Evolutionary conservation across 2,329 filamentous ascomycete genomes (phyloP).

Genomic region (Ploettnerulaceae sp.): DNA sequence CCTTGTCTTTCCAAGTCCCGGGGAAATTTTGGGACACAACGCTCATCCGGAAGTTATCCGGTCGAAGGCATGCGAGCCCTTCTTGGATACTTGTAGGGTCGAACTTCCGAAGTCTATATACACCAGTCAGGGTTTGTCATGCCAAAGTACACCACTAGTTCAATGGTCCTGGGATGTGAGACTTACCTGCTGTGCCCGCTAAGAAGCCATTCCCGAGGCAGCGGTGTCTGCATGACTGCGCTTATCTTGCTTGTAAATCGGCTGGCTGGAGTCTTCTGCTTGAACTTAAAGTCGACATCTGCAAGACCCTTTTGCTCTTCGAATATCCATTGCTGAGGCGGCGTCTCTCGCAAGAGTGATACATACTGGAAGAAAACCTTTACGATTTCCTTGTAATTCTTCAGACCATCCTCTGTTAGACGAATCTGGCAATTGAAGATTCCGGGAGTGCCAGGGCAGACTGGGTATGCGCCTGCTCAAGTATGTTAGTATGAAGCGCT

Average conservation of each 20-base stretch:
- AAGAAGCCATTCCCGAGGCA: slow-evolving; percentile 81
- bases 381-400: slow-evolving; percentile 58
- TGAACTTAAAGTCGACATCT: slow-evolving; percentile 93
- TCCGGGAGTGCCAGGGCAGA: slow-evolving; percentile 60
- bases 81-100: slow-evolving; percentile 71
- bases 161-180: background rate
- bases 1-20: slow-evolving; percentile 78
- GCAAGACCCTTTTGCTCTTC: slow-evolving; percentile 86
- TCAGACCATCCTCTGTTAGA: slow-evolving; percentile 57
- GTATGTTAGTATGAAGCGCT: slow-evolving; percentile 3
- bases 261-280: slow-evolving; percentile 85
- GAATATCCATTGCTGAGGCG: slow-evolving; percentile 89
- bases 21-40: slow-evolving; percentile 80
- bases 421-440: slow-evolving; percentile 62
- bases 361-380: slow-evolving; percentile 77
- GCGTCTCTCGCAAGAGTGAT: slow-evolving; percentile 71
- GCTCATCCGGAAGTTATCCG: slow-evolving; percentile 84
- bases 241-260: slow-evolving; percentile 83
- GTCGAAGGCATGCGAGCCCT: slow-evolving; percentile 67
- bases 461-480: slow-evolving; percentile 47
- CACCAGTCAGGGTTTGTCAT: slow-evolving; percentile 16
- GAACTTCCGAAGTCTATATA: slow-evolving; percentile 62
- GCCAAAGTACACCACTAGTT: background rate
- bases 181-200: slow-evolving; percentile 63
- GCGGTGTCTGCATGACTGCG: slow-evolving; percentile 83